A percentile compares a stretch with the other conserved stretches of the same genome.
Evolutionary conservation across 305 asterid species (phyloP).

Genomic region (Fraxinus paxiana): DNA sequence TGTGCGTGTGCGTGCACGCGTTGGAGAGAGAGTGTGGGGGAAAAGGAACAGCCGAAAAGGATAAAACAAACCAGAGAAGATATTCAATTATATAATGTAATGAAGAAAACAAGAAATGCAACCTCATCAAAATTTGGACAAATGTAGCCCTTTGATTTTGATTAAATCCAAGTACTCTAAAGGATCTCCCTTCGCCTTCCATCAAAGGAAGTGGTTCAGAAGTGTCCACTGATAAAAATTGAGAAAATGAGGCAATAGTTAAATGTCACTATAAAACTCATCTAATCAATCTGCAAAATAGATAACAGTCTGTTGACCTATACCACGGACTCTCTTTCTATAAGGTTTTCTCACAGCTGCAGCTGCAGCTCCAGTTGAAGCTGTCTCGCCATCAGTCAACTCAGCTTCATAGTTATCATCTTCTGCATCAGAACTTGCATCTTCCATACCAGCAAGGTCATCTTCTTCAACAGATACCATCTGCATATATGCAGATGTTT

Average conservation of each 20-base stretch:
- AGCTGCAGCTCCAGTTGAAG: conserved; percentile 58
- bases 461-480: conserved; percentile 96
- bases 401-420: conserved; percentile 95
- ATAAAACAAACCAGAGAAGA: conserved; percentile 17
- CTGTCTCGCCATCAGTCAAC: conserved; percentile 70
- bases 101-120: conserved; percentile 19
- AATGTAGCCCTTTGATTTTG: conserved; percentile 83
- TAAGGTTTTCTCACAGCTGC: conserved; percentile 54
- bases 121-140: conserved; percentile 95
- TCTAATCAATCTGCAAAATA: background rate
- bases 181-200: conserved; percentile 96
- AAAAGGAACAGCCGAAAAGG: background rate
- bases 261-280: conserved; percentile 12
- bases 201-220: conserved; percentile 77
- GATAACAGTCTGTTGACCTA: conserved; percentile 24
- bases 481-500: conserved; percentile 35
- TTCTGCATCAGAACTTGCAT: conserved; percentile 90
- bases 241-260: conserved; percentile 19
- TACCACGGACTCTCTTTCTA: conserved; percentile 79
- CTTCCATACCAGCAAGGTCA: conserved; percentile 96
- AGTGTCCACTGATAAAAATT: conserved; percentile 47
- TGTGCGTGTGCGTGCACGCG: background rate
- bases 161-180: conserved; percentile 83
- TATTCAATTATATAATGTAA: background rate
- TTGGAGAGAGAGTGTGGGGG: conserved; percentile 1